These are phyloP conservation scores for Phytopythium montanum DNA, from an alignment of 352 stramenopile species.

Conservation along the genomic window DNA sequence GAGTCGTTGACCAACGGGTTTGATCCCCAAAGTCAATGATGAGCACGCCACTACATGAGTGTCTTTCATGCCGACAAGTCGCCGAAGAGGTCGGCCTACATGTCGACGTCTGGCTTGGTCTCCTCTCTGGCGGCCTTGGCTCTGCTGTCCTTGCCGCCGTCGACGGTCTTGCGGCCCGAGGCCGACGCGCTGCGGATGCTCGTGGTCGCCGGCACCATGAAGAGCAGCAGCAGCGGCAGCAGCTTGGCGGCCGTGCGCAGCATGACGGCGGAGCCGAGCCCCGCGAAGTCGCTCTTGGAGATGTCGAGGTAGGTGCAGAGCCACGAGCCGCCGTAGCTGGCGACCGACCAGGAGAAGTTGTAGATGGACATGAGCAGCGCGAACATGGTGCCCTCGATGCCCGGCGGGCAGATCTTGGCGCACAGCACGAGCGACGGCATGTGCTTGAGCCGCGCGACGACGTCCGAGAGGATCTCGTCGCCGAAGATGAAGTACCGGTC, in stretches of 20 bases:
- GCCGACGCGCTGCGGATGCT: conserved; percentile 57
- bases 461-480: conserved; percentile 78
- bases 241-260: conserved; percentile 63
- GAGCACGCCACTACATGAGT: no score
- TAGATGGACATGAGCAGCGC: conserved; percentile 88
- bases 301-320: conserved; percentile 74
- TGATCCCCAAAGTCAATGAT: no score
- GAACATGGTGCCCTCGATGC: conserved; percentile 97
- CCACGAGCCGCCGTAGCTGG: conserved; percentile 74
- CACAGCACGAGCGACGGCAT: conserved; percentile 96
- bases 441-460: conserved; percentile 76
- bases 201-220: conserved; percentile 69
- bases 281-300: conserved; percentile 69
- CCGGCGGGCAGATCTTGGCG: conserved; percentile 92
- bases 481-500: conserved; percentile 82
- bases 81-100: background rate
- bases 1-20: no score
- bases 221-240: conserved; percentile 63
- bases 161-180: conserved; percentile 20
- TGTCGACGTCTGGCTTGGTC: conserved; percentile 17
- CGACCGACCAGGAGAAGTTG: conserved; percentile 80
- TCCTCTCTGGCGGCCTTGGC: conserved; percentile 26
- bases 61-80: background rate
- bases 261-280: conserved; percentile 48
- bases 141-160: conserved; percentile 4